These are phyloP conservation scores for Tulasnella sp. DNA, from an alignment of 768 basidiomycete species.

Conservation along the genomic window DNA sequence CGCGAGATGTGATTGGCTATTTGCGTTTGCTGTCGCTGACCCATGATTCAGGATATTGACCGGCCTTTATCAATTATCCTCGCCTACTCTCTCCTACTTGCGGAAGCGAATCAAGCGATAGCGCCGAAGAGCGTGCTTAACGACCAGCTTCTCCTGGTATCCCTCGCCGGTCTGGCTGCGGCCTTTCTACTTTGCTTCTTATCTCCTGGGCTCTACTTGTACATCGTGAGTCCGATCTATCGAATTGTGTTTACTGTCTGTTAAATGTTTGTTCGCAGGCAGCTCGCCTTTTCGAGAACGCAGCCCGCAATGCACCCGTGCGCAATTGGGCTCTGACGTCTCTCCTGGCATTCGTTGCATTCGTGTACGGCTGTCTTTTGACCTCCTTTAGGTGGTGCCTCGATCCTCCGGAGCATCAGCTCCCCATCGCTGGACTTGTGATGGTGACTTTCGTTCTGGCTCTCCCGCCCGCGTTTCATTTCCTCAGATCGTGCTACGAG, in stretches of 20 bases:
- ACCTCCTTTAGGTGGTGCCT: neutral
- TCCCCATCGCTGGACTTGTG: neutral
- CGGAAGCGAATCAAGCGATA: neutral
- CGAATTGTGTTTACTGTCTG: neutral
- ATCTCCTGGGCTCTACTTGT: neutral
- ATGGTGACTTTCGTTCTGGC: neutral
- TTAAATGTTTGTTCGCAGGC: neutral
- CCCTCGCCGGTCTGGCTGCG: neutral
- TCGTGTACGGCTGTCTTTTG: neutral
- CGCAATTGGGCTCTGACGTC: neutral
- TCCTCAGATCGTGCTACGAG: neutral
- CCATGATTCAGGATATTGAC: neutral
- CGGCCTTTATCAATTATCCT: neutral
- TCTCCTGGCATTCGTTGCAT: neutral
- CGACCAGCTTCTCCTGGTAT: neutral
- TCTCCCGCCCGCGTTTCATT: neutral
- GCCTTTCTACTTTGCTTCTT: neutral
- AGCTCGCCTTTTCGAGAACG: neutral
- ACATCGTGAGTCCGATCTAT: neutral
- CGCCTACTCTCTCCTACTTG: neutral
- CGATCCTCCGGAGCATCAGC: neutral
- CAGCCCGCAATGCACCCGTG: neutral
- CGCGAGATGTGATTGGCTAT: neutral
- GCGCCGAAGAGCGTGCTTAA: neutral
- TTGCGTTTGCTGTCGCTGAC: neutral